Base-by-base conservation (phyloP, 179 eudicot genomes). In the Amaranthus tricolor region DNA sequence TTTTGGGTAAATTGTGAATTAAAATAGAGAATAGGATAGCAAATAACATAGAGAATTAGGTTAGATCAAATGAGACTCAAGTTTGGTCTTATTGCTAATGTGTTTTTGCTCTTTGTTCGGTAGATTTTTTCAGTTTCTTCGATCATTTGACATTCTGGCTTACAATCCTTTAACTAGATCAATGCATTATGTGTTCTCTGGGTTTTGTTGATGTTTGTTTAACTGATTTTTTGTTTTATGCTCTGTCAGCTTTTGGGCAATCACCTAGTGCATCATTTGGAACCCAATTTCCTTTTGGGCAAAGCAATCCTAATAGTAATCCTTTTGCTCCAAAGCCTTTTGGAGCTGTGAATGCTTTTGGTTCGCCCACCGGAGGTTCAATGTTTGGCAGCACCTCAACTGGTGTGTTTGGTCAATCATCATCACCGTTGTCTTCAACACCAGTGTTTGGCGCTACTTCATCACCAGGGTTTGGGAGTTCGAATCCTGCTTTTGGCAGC, bases 331-430 rank as follows among this genome's bases (percentile, higher is more conserved):
- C 96, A 53, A 87, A 88, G 67, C 89, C 98, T 54, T 94, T 92
- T 70, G 93, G 94, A 79, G 86, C 85, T 76, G 77, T 91, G 20
- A 85, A 82, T 70, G 90, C 95, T 45, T 93, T 93, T 75, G 97
- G 97, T 47, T 71, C 93, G 13, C 97, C 90, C 77, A 79, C 96
- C 11, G 98, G 97, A 66, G 79, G 89, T 72, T 91, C 97, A 74
- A 74, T 90, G 71, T 94, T 94, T 83, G 96, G 97, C 60, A 85
- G 89, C 80, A 92, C 89, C 73, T 90, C 97, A 68, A 94, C 99
- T 53, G 96, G 97, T 66, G 96, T 93, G 20, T 94, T 94, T 85
- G 99, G 99, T 55, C 80, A 86, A 64, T 70, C 89, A 52, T 85
- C 97, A 24, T 85, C 98, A 50, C 87, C 90, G 57, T 70, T 89